Evolutionary conservation across 2,329 filamentous ascomycete genomes (phyloP).

Genomic region (Epichloe sibirici): DNA sequence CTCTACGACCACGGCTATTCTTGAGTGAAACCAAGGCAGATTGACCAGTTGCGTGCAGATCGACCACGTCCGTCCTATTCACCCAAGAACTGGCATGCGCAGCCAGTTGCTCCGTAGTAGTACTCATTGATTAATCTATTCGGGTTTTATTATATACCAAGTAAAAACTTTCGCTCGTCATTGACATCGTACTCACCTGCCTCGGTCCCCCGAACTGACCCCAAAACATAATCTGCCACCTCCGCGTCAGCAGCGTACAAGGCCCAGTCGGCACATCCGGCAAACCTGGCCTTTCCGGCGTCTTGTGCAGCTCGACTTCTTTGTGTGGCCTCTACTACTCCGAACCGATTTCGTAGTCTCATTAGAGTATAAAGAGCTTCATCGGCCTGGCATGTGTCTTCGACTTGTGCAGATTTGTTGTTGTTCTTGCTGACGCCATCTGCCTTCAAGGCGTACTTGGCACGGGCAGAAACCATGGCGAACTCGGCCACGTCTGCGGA

Average conservation of each 20-base stretch:
- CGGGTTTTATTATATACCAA: too few relatives aligned
- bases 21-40: too few relatives aligned
- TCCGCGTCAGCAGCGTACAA: conserved; percentile 14
- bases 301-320: conserved; percentile 9
- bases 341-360: conserved; percentile 8
- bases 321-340: conserved; percentile 6
- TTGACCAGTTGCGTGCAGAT: too few relatives aligned
- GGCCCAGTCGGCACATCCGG: conserved; percentile 15
- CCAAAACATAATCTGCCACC: conserved; percentile 12
- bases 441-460: conserved; percentile 12
- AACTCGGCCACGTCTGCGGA: conserved; percentile 13
- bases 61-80: too few relatives aligned
- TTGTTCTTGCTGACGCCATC: conserved; percentile 7
- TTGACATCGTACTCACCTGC: background rate
- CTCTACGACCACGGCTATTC: too few relatives aligned
- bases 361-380: conserved; percentile 5
- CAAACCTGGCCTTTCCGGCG: conserved; percentile 13
- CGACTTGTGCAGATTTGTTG: background rate
- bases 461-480: conserved; percentile 10
- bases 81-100: too few relatives aligned
- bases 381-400: background rate
- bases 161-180: background rate
- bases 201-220: background rate
- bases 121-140: too few relatives aligned
- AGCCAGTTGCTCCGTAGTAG: too few relatives aligned